Conservation (phyloP, 176 grass and related monocot species). For the Triticum monococcum region DNA sequence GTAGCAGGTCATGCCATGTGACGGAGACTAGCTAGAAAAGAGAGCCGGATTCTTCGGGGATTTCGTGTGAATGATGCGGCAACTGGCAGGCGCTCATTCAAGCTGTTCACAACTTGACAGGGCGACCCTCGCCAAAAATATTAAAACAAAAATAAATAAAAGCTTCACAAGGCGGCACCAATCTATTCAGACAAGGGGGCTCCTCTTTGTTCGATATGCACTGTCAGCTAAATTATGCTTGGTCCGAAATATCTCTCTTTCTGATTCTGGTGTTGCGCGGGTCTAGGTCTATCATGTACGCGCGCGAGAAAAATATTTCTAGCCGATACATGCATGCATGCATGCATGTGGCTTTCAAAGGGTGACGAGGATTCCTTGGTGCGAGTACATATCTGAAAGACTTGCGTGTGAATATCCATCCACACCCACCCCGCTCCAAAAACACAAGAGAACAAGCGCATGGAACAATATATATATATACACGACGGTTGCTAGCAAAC, state of each 20-base stretch:
- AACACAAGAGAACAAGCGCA: background rate
- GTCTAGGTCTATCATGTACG: background rate
- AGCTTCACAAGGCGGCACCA: background rate
- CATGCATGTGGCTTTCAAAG: background rate
- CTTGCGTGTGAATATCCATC: background rate
- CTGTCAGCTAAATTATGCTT: background rate
- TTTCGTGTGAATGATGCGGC: constrained; percentile 23
- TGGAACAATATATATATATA: background rate
- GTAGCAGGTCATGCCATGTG: background rate
- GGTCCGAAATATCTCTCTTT: background rate
- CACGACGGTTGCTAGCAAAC: background rate
- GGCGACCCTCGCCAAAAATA: too few species aligned
- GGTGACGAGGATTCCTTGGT: background rate
- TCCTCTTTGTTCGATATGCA: background rate
- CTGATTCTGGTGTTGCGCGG: background rate
- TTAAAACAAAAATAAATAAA: too few species aligned
- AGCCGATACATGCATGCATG: background rate
- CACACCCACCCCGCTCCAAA: background rate
- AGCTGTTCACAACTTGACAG: background rate
- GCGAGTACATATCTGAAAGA: background rate
- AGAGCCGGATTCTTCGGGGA: background rate
- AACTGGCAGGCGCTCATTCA: constrained; percentile 4
- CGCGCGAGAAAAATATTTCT: background rate
- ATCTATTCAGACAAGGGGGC: background rate
- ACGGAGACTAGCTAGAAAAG: background rate